Base-by-base conservation (phyloP, 108 stramenopile species). In the Conticribra weissflogii region DNA sequence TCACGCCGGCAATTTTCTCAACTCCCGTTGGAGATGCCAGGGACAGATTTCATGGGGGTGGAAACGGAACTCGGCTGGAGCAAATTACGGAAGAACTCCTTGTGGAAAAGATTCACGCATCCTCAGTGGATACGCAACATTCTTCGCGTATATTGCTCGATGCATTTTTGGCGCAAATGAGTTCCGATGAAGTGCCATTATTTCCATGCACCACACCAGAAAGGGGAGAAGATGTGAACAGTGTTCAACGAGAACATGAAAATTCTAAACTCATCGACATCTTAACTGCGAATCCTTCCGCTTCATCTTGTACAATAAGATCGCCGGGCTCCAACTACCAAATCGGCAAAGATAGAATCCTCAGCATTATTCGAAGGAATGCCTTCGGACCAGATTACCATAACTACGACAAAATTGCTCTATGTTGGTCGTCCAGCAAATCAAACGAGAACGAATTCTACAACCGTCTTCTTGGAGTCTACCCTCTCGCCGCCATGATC, bases 301-400 rank as follows among this genome's bases (percentile, higher is more conserved):
- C 27, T 49, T 46, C 22, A n/a, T n/a, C n/a, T 19, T n/a, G 24
- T 27, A 32, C 27, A 62, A 49, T 28, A 19, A 55, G 41, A 50
- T 16, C 53, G 50, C 18, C 30, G 55, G 36, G 36, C 5, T 9
- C 12, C 12, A 41, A 41, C 12, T 5, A 41, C 12, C 5, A 61
- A 54, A 31, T 75, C 14, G 63, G 71, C 12, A 66, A 66, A n/a
- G 75, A 86, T 22, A 66, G 67, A 3, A 71, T 91, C 34, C 22
- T 84, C 3, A 74, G 58, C 9, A 88, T 87, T 34, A 79, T 86
- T 49, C 74, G 87, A 15, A 78, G 78, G 18, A 89, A 85, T 71
- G 88, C 88, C 1, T 94, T 94, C 67, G 93, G 93, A 0, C 89
- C 93, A 19, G 93, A 94, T 61, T 91, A 82, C 83, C 71, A 77